phyloP scores from a whole-genome alignment of 2,329 filamentous ascomycete species.

The Botrytis tulipae region DNA sequence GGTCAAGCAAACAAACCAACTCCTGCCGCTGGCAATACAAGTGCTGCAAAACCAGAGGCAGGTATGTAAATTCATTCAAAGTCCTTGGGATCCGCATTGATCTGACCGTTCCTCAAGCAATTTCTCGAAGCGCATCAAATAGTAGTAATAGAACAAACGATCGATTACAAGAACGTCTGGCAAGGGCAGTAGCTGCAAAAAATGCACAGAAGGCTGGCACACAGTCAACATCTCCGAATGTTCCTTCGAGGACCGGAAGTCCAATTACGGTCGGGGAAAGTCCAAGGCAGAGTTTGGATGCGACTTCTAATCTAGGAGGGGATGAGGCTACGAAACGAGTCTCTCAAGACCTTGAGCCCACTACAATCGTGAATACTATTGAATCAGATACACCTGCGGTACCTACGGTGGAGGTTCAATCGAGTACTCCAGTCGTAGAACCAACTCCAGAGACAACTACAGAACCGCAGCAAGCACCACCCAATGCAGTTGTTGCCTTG shows the following conservation, averaged over 20 bases:
- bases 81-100: neutral
- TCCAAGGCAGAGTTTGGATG: slow-evolving; percentile 46
- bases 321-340: slow-evolving; percentile 6
- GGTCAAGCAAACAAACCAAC: slow-evolving; percentile 24
- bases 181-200: slow-evolving; percentile 79
- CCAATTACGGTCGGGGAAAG: slow-evolving; percentile 47
- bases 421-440: slow-evolving; percentile 20
- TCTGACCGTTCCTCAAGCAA: slow-evolving; percentile 38
- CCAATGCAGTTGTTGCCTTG: slow-evolving; percentile 23
- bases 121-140: slow-evolving; percentile 64
- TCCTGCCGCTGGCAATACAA: slow-evolving; percentile 43
- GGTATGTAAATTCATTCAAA: slow-evolving; percentile 37
- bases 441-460: neutral
- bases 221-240: slow-evolving; percentile 49
- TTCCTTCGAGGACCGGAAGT: slow-evolving; percentile 52
- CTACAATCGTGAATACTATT: neutral
- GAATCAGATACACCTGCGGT: slow-evolving; percentile 24
- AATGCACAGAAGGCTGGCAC: slow-evolving; percentile 47
- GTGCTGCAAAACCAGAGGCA: slow-evolving; percentile 39
- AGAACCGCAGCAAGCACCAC: slow-evolving; percentile 20
- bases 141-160: slow-evolving; percentile 66
- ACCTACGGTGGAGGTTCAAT: slow-evolving; percentile 26
- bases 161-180: slow-evolving; percentile 83
- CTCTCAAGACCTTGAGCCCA: slow-evolving; percentile 15
- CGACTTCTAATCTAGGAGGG: slow-evolving; percentile 30